Percentiles rank a stretch among this genome's conserved stretches.
Conservation (phyloP, 75 land plant species). For the Selaginella tamariscina region DNA sequence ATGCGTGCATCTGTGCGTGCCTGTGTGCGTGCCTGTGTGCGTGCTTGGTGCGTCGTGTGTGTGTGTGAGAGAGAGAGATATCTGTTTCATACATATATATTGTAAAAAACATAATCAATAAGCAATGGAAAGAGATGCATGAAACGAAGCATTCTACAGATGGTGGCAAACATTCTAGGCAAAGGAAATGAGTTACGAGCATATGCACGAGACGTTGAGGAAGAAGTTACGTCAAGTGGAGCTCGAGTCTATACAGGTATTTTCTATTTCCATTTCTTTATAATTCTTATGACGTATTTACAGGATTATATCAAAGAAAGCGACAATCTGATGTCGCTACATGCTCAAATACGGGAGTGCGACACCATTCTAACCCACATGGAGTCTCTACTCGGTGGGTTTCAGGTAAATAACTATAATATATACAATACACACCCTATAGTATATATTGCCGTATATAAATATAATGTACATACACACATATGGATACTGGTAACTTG, state of each 20-base stretch:
- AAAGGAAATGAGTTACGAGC: constrained; percentile 81
- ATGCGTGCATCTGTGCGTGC: too few species aligned
- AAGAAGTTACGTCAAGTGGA: constrained; percentile 84
- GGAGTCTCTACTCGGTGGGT: constrained; percentile 91
- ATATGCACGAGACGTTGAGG: constrained; percentile 80
- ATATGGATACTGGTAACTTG: too few species aligned
- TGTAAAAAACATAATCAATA: too few species aligned
- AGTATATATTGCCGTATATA: neutral
- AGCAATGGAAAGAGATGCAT: too few species aligned
- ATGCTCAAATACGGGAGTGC: constrained; percentile 94
- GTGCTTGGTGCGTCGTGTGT: too few species aligned
- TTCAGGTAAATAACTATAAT: constrained; percentile 66
- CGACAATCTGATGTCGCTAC: constrained; percentile 80
- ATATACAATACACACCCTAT: neutral
- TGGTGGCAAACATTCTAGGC: constrained; percentile 67
- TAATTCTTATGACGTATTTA: neutral
- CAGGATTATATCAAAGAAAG: constrained; percentile 99
- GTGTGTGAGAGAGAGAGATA: too few species aligned
- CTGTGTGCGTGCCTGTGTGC: too few species aligned
- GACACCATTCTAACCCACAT: constrained; percentile 82
- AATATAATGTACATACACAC: too few species aligned
- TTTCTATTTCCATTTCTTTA: neutral
- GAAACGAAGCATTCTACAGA: constrained; percentile 28
- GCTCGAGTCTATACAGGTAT: constrained; percentile 90
- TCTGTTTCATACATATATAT: too few species aligned